Percentiles rank a stretch among this genome's conserved stretches.
phyloP scores from a whole-genome alignment of 2,329 filamentous ascomycete species.

The Penicillium sp. region DNA sequence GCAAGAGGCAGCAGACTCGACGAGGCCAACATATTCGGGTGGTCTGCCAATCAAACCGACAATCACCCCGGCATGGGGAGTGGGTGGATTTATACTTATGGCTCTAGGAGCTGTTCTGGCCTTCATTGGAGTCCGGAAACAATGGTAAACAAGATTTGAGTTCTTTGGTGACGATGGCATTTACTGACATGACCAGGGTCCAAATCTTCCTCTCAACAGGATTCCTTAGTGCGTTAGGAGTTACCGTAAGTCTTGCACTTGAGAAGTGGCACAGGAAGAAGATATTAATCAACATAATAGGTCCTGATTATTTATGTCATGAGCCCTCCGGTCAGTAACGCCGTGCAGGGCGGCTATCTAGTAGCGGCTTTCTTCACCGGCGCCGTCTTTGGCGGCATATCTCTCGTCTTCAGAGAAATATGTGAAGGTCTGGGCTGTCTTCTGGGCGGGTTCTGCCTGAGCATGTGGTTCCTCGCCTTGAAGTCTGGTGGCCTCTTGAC shows the following conservation, averaged over 20 bases:
- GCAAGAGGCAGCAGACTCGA: conserved; percentile 13
- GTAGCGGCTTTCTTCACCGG: conserved; percentile 74
- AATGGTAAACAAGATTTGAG: conserved; percentile 47
- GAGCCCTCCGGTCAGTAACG: conserved; percentile 70
- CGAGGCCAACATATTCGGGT: conserved; percentile 26
- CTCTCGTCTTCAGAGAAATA: conserved; percentile 78
- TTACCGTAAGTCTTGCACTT: conserved; percentile 53
- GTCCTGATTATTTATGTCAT: conserved; percentile 87
- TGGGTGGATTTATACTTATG: conserved; percentile 75
- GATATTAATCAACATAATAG: conserved; percentile 18
- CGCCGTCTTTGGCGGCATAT: conserved; percentile 67
- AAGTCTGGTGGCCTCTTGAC: conserved; percentile 72
- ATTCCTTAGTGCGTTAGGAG: conserved; percentile 69
- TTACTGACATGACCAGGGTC: conserved; percentile 44
- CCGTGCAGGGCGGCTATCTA: conserved; percentile 81
- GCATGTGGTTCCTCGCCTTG: conserved; percentile 87
- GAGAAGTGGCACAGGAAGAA: no score
- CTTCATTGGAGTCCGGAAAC: conserved; percentile 79
- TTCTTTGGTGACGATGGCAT: not conserved
- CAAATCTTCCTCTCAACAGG: conserved; percentile 78
- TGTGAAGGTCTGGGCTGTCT: conserved; percentile 82
- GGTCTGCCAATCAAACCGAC: conserved; percentile 68
- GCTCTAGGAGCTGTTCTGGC: conserved; percentile 68
- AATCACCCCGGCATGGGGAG: conserved; percentile 77
- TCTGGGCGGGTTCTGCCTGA: conserved; percentile 79